Conservation (phyloP, 495 filamentous ascomycete species). For the Penicillium egyptiacum region DNA sequence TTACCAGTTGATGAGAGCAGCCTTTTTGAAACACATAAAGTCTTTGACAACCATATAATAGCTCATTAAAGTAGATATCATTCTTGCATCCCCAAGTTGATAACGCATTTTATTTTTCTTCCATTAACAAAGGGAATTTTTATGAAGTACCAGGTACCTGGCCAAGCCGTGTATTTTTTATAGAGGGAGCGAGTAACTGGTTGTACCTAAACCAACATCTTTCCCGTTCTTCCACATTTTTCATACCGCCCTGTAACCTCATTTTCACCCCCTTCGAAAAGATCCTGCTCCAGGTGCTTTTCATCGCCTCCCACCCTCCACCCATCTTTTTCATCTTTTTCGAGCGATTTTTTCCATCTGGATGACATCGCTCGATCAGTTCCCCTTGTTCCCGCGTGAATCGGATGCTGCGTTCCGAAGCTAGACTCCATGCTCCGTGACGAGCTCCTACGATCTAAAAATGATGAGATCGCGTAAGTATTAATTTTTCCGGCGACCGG, state of each 20-base stretch:
- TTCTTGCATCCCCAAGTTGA: not conserved
- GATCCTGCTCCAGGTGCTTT: slow-evolving; percentile 39
- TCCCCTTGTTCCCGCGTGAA: slow-evolving; percentile 53
- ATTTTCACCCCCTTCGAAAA: slow-evolving; percentile 36
- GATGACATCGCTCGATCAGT: slow-evolving; percentile 49
- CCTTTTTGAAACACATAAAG: slow-evolving; percentile 1
- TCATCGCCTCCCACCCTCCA: slow-evolving; percentile 48
- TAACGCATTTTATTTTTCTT: not conserved
- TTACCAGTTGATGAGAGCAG: slow-evolving; percentile 5
- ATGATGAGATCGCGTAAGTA: slow-evolving; percentile 64
- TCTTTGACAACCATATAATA: slow-evolving; percentile 2
- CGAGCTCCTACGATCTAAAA: slow-evolving; percentile 57
- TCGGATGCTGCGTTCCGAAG: slow-evolving; percentile 59
- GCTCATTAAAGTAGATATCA: not conserved
- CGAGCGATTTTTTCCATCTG: slow-evolving; percentile 52
- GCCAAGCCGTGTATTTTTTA: slow-evolving; percentile 14
- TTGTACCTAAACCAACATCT: slow-evolving; percentile 15
- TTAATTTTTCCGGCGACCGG: slow-evolving; percentile 29
- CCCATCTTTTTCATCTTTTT: slow-evolving; percentile 55
- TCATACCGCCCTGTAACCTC: slow-evolving; percentile 36
- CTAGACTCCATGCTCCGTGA: slow-evolving; percentile 58
- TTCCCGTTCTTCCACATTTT: slow-evolving; percentile 22
- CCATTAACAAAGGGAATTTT: not conserved
- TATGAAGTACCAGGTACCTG: slow-evolving; percentile 15
- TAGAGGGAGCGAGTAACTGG: slow-evolving; percentile 13